Base-by-base conservation (phyloP, 306 rosid genomes). In the Coriaria nepalensis region DNA sequence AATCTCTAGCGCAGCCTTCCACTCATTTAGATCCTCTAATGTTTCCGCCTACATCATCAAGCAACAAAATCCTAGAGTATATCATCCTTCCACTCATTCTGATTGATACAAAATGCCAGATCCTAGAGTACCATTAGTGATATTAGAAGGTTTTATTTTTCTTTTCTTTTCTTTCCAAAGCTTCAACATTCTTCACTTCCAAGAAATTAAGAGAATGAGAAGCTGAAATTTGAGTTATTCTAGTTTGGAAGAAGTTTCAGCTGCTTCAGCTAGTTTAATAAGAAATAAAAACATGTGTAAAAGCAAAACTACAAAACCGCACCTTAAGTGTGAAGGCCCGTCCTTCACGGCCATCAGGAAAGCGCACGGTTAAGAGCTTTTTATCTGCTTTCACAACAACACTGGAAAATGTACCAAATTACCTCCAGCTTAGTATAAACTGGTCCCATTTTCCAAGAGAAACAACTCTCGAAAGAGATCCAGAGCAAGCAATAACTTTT, bases 261-360 rank as follows among this genome's bases (percentile, higher is more conserved):
- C n/a, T n/a, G n/a, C 42, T 42, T 36, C 35, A 20, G 20, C 36
- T 36, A 37, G n/a, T n/a, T n/a, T n/a, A n/a, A n/a, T n/a, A 45
- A 56, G 5, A 35, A 56, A 44, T 56, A 12, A 36, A 10, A 40
- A 9, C 11, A 9, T 45, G 11, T n/a, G n/a, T n/a, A n/a, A n/a
- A 68, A 56, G 46, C 49, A 40, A 8, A 59, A 51, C 44, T 11
- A 20, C 32, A 15, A 36, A 40, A 42, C 5, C 46, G 74, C 60
- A 86, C 98, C 98, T 92, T 92, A 49, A 92, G 96, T 45, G 98
- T 85, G 78, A 92, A 80, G 47, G 94, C 73, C 46, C 94, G 75
- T 66, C 98, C 98, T 60, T 92, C 98, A 50, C 92, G 93, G 45
- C 80, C 95, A 79, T 90, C 98, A 20, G 94, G 83, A 74, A 92